Base-by-base conservation (phyloP, 2,329 filamentous ascomycete genomes). In the Cladosporium phlei region DNA sequence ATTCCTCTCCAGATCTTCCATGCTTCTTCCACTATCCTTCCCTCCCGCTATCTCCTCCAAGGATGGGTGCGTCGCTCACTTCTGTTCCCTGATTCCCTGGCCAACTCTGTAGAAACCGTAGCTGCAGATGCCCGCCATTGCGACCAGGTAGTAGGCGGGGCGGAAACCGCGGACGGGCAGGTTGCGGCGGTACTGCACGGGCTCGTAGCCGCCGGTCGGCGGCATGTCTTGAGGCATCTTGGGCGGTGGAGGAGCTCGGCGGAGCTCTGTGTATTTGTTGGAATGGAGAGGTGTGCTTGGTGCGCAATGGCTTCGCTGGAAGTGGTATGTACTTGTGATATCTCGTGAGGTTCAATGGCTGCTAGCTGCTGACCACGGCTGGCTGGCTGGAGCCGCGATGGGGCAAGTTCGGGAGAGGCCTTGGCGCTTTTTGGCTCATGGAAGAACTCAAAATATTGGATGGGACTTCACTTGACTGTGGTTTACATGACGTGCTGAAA, bases 131-230 rank as follows among this genome's bases (percentile, higher is more conserved):
- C 77, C 77, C 58, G 81, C 86, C 68, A 88, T 82, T 54, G 82
- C 87, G 59, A 87, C 65, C 56, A 97, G 77, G 66, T 95, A 82
- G 52, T 82, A 79, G 38, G 82, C 77, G 14, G 93, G 91, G 51
- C 86, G 83, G 79, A 97, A 95, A 59, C 91, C 91, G 63, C 85
- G 85, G 54, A 86, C 83, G 55, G 93, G 93, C 53, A 98, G 76
- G 74, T 97, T 97, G 71, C 93, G 86, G 82, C 95, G 95, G 78
- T 96, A 98, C 74, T 98, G 93, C 57, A 98, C 85, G 70, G 91
- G 85, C 69, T 83, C 85, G 72, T 98, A 98, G 78, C 93, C 93
- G 76, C 91, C 93, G 65, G 73, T 69, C 61, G 93, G 93, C 75
- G 93, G 93, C 82, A 98, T 88, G 78, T 98, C 93, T 79, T 97